Base-by-base conservation (phyloP, 805 yeast species). In the Sugiyamaella floridensis region DNA sequence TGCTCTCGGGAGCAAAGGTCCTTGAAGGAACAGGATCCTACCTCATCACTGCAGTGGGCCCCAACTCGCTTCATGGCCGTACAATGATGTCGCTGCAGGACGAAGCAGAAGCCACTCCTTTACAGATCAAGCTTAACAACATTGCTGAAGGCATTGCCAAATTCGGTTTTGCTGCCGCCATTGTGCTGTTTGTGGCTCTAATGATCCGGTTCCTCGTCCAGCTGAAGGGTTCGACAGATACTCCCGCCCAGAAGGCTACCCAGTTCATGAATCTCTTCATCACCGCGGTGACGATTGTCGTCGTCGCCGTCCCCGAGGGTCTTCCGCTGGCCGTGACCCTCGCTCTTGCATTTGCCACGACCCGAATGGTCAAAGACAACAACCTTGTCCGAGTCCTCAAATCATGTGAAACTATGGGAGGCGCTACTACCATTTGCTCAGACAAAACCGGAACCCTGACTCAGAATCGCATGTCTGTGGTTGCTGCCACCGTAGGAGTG, bases 261-360 rank as follows among this genome's bases (percentile, higher is more conserved):
- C 78, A 78, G 59, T 90, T 90, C 60, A 74, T 93, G 72, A 84
- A 88, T 62, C 86, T 92, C 52, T 75, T 93, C 55, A 93, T 93
- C 63, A 88, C 93, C 20, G 85, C 98, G 0, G 86, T 93, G 55
- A 89, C 99, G 0, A 79, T 93, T 60, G 82, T 93, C 28, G 99
- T 92, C 14, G 99, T 93, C 48, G 99, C 99, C 0, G 96, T 93
- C n/a, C 99, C 99, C 2, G 99, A 93, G 71, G 99, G 99, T 56
- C 77, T 93, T 53, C 99, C 99, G 1, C 75, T 93, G 52, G 99
- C 99, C 1, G 99, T 93, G 15, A 93, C 99, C 0, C 76, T 93
- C 46, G 96, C 99, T 0, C 75, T 93, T 59, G 99, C 99, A 0
- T 93, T 93, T 74, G 99, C 99, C 1, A 93, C 99, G 1, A 90